Conservation (phyloP, 2,329 filamentous ascomycete genomes). For the Trichoderma hamatum region DNA sequence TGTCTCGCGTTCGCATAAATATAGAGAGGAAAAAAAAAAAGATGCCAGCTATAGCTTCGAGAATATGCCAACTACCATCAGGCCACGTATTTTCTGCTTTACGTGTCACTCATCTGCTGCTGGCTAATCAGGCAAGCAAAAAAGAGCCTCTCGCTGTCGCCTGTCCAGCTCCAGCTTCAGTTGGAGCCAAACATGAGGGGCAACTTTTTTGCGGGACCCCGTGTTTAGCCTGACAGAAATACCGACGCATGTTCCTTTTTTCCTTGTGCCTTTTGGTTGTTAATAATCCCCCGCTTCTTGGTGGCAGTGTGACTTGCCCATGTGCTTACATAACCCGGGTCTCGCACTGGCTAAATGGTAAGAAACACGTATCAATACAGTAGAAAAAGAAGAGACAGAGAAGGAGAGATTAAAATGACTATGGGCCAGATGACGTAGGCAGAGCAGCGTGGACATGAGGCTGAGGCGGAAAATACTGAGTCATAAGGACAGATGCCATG, state of each 20-base stretch:
- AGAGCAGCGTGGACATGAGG: not conserved
- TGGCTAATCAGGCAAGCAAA: not conserved
- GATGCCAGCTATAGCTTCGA: constrained; percentile 6
- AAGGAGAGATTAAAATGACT: not conserved
- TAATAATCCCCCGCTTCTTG: not conserved
- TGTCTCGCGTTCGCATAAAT: not conserved
- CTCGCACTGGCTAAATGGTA: not conserved
- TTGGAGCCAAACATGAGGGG: not conserved
- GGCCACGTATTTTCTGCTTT: not conserved
- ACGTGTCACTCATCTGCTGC: not conserved
- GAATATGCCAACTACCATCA: not conserved
- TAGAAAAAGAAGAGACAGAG: not conserved
- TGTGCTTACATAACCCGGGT: not conserved
- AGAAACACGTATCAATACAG: not conserved
- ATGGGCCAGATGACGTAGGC: not conserved
- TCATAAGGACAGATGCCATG: not conserved
- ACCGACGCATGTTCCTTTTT: not conserved
- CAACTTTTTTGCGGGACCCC: not conserved
- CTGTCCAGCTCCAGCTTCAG: not conserved
- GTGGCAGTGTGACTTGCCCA: not conserved
- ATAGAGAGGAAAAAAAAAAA: not conserved
- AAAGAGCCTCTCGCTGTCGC: not conserved
- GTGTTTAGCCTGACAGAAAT: constrained; percentile 8
- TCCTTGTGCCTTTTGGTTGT: not conserved
- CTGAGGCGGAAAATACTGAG: not conserved